Evolutionary conservation across 2,329 filamentous ascomycete species (phyloP).

Genomic region (Stromatinia cepivora): DNA sequence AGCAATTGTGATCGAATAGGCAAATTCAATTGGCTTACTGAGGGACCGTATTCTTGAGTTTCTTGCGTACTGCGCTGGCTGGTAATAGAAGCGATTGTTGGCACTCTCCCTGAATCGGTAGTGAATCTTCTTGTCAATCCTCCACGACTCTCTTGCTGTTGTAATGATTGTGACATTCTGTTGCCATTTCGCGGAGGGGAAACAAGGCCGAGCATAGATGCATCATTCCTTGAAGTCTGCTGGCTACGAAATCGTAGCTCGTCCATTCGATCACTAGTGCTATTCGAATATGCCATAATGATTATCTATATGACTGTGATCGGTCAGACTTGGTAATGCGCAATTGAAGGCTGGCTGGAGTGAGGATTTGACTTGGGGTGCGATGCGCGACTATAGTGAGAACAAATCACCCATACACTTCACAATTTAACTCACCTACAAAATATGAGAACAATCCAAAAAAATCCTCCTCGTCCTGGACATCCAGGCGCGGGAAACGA

Average conservation of each 20-base stretch:
- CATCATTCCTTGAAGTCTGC: slow-evolving; percentile 75
- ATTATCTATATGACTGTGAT: slow-evolving; percentile 35
- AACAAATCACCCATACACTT: neutral
- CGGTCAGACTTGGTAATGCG: slow-evolving; percentile 30
- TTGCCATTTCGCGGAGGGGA: slow-evolving; percentile 73
- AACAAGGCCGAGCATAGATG: slow-evolving; percentile 71
- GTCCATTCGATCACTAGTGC: slow-evolving; percentile 68
- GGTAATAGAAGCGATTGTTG: slow-evolving; percentile 59
- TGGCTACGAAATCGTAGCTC: slow-evolving; percentile 77
- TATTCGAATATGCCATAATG: slow-evolving; percentile 64
- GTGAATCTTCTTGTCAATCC: slow-evolving; percentile 90
- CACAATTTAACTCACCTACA: slow-evolving; percentile 19
- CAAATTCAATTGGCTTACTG: slow-evolving; percentile 37
- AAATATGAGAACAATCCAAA: slow-evolving; percentile 25
- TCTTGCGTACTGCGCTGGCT: slow-evolving; percentile 37
- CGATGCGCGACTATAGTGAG: slow-evolving; percentile 20
- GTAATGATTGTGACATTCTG: slow-evolving; percentile 58
- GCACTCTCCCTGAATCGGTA: slow-evolving; percentile 82
- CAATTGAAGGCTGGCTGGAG: slow-evolving; percentile 24
- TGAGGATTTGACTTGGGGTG: slow-evolving; percentile 32
- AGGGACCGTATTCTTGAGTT: slow-evolving; percentile 39
- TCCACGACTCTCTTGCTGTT: slow-evolving; percentile 68
- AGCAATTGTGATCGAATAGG: slow-evolving; percentile 27
- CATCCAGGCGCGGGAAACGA: slow-evolving; percentile 24
- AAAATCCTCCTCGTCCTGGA: slow-evolving; percentile 25